Percentiles rank a stretch among this genome's conserved stretches.
phyloP scores from a whole-genome alignment of 2,329 filamentous ascomycete genomes.

The Talaromyces verruculosus region DNA sequence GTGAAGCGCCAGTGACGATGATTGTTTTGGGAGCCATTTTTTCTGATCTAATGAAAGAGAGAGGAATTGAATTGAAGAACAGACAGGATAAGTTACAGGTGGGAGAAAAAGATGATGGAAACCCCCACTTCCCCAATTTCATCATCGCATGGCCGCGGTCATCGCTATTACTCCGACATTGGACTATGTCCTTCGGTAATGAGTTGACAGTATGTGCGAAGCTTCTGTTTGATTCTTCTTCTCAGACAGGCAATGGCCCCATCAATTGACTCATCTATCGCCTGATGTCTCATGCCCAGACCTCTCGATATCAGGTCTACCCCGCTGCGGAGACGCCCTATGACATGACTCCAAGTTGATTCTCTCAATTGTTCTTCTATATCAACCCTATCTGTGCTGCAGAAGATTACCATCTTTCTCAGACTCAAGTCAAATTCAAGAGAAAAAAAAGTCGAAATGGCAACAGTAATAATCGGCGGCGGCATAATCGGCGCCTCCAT shows the following conservation, averaged over 20 bases:
- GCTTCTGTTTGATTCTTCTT: not conserved
- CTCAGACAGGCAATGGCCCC: too few relatives aligned
- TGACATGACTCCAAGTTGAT: slow-evolving; percentile 7
- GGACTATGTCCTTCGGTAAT: not conserved
- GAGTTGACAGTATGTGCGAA: not conserved
- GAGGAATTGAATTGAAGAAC: not conserved
- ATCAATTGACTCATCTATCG: not conserved
- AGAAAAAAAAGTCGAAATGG: not conserved
- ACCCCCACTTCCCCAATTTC: slow-evolving; percentile 5
- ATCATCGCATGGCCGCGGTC: not conserved
- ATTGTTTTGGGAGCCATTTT: slow-evolving; percentile 62
- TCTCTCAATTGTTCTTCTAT: not conserved
- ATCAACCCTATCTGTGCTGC: not conserved
- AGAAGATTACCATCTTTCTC: not conserved
- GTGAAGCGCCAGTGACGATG: slow-evolving; percentile 67
- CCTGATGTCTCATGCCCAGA: not conserved
- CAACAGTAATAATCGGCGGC: slow-evolving; percentile 66
- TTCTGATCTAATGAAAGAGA: slow-evolving; percentile 1
- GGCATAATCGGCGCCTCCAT: slow-evolving; percentile 70
- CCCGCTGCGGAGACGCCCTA: slow-evolving; percentile 20
- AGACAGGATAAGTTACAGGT: not conserved
- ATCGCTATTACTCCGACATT: not conserved
- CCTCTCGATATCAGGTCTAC: not conserved
- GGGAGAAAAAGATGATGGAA: not conserved
- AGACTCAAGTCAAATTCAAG: not conserved